These are phyloP conservation scores for Zelopaecilomyces penicillatus DNA, from an alignment of 2,329 filamentous ascomycete genomes.

Conservation along the genomic window DNA sequence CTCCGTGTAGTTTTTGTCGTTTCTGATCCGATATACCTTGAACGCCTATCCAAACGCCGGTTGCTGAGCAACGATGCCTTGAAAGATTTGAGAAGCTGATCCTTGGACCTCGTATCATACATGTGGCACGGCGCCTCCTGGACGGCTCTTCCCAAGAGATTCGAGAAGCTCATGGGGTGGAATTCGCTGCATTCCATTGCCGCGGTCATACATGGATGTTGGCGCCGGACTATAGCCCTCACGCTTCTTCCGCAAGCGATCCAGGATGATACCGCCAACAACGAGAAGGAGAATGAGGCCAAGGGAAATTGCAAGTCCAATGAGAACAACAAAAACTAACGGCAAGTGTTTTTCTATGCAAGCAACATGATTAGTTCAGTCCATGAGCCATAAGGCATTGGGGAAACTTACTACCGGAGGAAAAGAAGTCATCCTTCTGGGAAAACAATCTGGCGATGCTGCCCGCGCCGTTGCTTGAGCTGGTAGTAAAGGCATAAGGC, in stretches of 20 bases:
- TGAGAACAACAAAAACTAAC: conserved; percentile 70
- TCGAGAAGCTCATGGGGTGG: conserved; percentile 53
- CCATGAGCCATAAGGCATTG: neutral
- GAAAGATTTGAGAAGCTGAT: conserved; percentile 10
- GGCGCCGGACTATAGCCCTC: conserved; percentile 77
- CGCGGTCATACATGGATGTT: conserved; percentile 54
- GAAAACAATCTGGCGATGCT: conserved; percentile 78
- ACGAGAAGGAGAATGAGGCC: conserved; percentile 71
- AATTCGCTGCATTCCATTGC: conserved; percentile 49
- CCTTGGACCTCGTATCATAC: conserved; percentile 29
- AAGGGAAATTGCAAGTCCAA: conserved; percentile 70
- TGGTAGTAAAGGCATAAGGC: conserved; percentile 75
- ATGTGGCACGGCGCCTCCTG: conserved; percentile 36
- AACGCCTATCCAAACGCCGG: conserved; percentile 30
- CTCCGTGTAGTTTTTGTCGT: too few relatives aligned
- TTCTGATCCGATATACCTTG: neutral
- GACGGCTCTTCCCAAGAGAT: conserved; percentile 39
- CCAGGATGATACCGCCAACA: conserved; percentile 63
- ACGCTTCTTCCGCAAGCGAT: conserved; percentile 65
- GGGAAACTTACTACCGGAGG: conserved; percentile 45
- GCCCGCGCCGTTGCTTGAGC: conserved; percentile 54
- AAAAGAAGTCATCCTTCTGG: conserved; percentile 71
- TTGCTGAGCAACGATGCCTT: conserved; percentile 19
- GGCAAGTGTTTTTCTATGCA: conserved; percentile 47
- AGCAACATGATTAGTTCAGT: conserved; percentile 10